Conservation (phyloP, 495 filamentous ascomycete genomes). For the Tuber microsphaerosporum region DNA sequence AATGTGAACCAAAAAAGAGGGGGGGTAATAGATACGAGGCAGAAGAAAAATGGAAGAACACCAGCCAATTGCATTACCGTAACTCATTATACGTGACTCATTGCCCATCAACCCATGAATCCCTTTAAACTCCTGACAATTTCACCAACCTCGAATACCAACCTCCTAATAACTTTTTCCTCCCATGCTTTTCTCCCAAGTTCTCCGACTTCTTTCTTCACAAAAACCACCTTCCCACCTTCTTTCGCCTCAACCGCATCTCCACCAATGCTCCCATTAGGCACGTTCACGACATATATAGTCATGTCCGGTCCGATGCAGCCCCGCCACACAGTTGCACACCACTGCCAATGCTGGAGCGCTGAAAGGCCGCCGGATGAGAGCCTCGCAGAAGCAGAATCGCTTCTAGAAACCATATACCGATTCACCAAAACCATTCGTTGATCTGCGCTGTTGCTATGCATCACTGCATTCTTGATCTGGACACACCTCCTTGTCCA, state of each 20-base stretch:
- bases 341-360: slow-evolving; percentile 96
- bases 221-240: slow-evolving; percentile 31
- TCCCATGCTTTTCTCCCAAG: slow-evolving; percentile 48
- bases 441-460: slow-evolving; percentile 39
- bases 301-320: slow-evolving; percentile 82
- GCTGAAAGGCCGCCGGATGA: slow-evolving; percentile 70
- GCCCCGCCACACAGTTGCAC: slow-evolving; percentile 87
- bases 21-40: slow-evolving; percentile 1
- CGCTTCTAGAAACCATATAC: slow-evolving; percentile 61
- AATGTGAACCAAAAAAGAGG: neutral
- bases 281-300: slow-evolving; percentile 53
- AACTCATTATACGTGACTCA: slow-evolving; percentile 3
- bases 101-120: slow-evolving; percentile 23
- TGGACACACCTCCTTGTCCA: slow-evolving; percentile 35
- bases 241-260: slow-evolving; percentile 36
- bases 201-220: slow-evolving; percentile 38
- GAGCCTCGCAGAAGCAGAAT: slow-evolving; percentile 62
- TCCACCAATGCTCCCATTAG: slow-evolving; percentile 18
- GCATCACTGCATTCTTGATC: slow-evolving; percentile 27
- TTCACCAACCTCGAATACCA: slow-evolving; percentile 79
- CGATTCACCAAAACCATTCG: slow-evolving; percentile 44
- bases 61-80: slow-evolving; percentile 3
- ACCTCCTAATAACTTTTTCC: slow-evolving; percentile 59
- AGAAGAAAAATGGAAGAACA: neutral
- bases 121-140: slow-evolving; percentile 53